Evolutionary conservation across 768 basidiomycete genomes (phyloP), one percentile per base, ranked within the genome.

Genomic region (Kwoniella bestiolae): DNA sequence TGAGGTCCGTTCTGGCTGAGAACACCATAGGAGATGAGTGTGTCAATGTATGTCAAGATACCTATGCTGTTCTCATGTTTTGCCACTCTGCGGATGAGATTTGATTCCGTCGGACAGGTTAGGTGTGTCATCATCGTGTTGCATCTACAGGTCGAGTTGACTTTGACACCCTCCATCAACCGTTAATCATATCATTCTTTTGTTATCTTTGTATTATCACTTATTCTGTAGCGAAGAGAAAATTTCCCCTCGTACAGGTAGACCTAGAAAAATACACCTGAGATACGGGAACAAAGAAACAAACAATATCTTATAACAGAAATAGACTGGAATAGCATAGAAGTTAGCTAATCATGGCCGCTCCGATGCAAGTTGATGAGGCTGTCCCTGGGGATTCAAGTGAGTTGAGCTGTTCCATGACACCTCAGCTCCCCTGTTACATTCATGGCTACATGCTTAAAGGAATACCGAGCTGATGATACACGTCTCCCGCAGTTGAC

Each of bases 281-380:
- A 31, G 14, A 53, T 31, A 23, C 25, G 5, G 5, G 18, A 34
- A 55, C 16, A 32, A 11, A 28, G 11, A 11, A 23, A 28, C 12
- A 49, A 21, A 23, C 5, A 47, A n/a, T n/a, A 25, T 18, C 3
- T 14, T 49, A 21, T 49, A 8, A 49, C 26, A 21, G 21, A 49
- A 49, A 49, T 12, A 18, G 11, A 28, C 47, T 28, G 3, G 47
- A 8, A 23, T 14, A 23, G 12, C 6, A 3, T 11, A 49, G 16
- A 34, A 53, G n/a, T 41, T 8, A 25, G 34, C 23, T 21, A 44
- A 25, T 41, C 62, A 56, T 78, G 76, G 76, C 76, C 8, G 67
- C 76, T 46, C 69, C 73, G 47, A 79, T 79, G 78, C 72, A 79
- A 61, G 76, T 79, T 29, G 78, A 79, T 63, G 70, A 70, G 35